Evolutionary conservation across 768 basidiomycete genomes (phyloP).

Genomic region (Psilocybe subaeruginosa): DNA sequence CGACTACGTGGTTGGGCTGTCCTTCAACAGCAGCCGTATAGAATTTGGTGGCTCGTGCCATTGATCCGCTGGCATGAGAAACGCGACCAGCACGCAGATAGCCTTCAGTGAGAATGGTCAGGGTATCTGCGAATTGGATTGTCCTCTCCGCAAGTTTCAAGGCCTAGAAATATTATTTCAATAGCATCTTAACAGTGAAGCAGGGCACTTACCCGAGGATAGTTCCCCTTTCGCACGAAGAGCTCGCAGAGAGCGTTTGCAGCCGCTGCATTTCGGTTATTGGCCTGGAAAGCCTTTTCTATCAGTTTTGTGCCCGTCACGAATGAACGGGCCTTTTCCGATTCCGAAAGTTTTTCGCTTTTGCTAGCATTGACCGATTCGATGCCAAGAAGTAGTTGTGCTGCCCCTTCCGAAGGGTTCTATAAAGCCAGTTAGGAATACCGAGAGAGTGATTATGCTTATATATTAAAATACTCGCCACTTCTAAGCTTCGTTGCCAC

Average conservation of each 20-base stretch:
- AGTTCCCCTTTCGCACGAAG: constrained; percentile 72
- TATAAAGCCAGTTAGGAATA: constrained; percentile 26
- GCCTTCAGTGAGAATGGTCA: constrained; percentile 83
- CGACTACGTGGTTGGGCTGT: constrained; percentile 74
- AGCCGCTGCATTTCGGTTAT: constrained; percentile 78
- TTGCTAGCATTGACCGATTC: constrained; percentile 89
- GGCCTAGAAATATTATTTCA: constrained; percentile 48
- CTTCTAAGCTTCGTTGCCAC: constrained; percentile 88
- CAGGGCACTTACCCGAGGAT: constrained; percentile 50
- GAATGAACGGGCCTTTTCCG: constrained; percentile 64
- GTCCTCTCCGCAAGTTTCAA: constrained; percentile 93
- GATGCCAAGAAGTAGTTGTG: constrained; percentile 82
- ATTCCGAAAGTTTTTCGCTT: constrained; percentile 60
- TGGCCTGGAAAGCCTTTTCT: constrained; percentile 79
- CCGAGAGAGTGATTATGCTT: not conserved
- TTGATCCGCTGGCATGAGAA: constrained; percentile 69
- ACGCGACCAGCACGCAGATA: constrained; percentile 81
- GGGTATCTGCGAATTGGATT: constrained; percentile 91
- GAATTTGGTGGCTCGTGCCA: constrained; percentile 68
- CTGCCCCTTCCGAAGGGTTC: constrained; percentile 81
- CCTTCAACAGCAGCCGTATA: constrained; percentile 70
- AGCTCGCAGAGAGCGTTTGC: constrained; percentile 84
- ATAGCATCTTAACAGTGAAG: not conserved
- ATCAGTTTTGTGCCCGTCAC: constrained; percentile 69
- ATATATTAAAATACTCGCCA: constrained; percentile 53